These are phyloP conservation scores for Mycena galopus DNA, from an alignment of 768 basidiomycete genomes.

Conservation along the genomic window DNA sequence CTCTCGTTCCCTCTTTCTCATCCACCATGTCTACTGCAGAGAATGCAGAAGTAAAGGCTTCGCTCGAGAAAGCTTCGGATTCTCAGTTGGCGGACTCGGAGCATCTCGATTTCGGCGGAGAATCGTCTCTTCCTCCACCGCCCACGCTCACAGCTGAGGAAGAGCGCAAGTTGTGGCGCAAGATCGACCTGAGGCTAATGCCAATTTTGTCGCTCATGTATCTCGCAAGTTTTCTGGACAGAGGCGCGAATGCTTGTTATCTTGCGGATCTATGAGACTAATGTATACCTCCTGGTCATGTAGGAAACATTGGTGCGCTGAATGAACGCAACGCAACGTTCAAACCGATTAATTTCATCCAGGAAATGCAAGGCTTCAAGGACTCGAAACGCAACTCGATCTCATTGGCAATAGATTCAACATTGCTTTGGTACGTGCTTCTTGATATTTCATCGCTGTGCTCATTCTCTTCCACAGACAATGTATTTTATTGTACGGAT, in stretches of 20 bases:
- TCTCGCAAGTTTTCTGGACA: constrained; percentile 67
- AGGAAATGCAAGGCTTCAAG: constrained; percentile 79
- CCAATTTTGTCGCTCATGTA: constrained; percentile 73
- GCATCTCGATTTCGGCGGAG: constrained; percentile 57
- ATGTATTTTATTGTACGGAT: constrained; percentile 75
- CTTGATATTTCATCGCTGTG: not conserved
- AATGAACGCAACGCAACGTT: not conserved
- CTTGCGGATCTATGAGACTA: not conserved
- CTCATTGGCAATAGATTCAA: constrained; percentile 74
- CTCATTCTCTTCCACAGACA: constrained; percentile 54
- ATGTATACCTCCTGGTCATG: not conserved
- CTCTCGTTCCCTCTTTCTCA: not conserved
- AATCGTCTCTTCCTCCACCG: constrained; percentile 59
- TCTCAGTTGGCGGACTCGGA: constrained; percentile 15
- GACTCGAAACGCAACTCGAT: constrained; percentile 66
- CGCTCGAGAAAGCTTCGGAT: constrained; percentile 26
- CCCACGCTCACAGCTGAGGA: constrained; percentile 60
- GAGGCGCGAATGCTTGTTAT: constrained; percentile 53
- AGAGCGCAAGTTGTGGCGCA: constrained; percentile 68
- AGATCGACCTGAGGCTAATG: constrained; percentile 70
- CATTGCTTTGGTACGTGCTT: constrained; percentile 66
- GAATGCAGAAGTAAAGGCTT: constrained; percentile 2
- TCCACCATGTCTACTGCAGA: constrained; percentile 21
- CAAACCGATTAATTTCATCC: constrained; percentile 27
- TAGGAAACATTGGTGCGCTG: constrained; percentile 69